Percentiles rank a stretch among this genome's conserved stretches.
These are phyloP conservation scores for Microstegium vimineum DNA, from an alignment of 176 grass and related monocot genomes.

Conservation along the genomic window DNA sequence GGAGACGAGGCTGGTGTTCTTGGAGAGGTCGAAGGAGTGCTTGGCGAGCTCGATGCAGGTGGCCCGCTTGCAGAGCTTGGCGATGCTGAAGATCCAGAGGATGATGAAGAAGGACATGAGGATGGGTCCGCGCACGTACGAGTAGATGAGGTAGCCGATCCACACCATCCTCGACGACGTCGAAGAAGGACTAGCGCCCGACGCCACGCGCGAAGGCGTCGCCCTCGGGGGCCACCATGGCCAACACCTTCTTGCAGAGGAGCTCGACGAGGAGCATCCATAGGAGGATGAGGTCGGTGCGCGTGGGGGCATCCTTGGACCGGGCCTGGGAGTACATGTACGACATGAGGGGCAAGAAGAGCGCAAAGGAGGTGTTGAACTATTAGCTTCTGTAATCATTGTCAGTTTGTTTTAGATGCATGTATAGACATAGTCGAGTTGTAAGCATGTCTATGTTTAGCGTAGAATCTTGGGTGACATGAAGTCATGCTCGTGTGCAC, in stretches of 20 bases:
- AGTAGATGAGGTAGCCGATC: slow-evolving; percentile 36
- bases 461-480: no score
- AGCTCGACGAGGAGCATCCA: slow-evolving; percentile 40
- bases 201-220: neutral
- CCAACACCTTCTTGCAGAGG: slow-evolving; percentile 29
- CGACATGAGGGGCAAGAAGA: no score
- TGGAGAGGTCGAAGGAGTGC: no score
- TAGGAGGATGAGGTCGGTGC: slow-evolving; percentile 24
- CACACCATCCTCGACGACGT: slow-evolving; percentile 26
- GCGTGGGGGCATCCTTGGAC: no score
- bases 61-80: neutral
- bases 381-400: no score
- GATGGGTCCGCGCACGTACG: neutral
- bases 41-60: neutral
- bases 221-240: neutral
- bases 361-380: no score
- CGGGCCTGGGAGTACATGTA: no score
- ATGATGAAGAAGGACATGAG: slow-evolving; percentile 1
- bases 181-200: neutral
- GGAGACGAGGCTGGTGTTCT: no score
- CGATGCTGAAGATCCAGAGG: slow-evolving; percentile 21
- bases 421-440: no score
- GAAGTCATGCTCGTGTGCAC: no score
- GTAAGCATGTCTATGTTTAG: no score
- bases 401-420: no score